Base-by-base conservation (phyloP, 352 stramenopile genomes). In the Globisporangium yorkense region DNA sequence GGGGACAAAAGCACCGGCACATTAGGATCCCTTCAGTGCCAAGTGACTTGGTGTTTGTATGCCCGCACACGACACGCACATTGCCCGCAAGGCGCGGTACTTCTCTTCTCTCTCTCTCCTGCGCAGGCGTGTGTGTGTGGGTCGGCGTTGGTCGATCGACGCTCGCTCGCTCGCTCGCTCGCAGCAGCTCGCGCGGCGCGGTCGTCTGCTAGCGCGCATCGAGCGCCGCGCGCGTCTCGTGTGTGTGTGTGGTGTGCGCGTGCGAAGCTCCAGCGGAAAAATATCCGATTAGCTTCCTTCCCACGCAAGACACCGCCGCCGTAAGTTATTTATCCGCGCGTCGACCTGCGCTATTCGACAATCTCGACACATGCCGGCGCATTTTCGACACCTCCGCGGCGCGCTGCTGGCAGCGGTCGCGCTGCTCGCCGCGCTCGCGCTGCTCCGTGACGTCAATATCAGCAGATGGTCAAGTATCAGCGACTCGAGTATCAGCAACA, bases 71-170 rank as follows among this genome's bases (percentile, higher is more conserved):
- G 45, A 45, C 9, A 13, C 33, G n/a, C 24, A 44, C 24, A 48
- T 12, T 20, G 15, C 31, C 4, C 31, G 33, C 5, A 18, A 37
- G 8, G 18, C 27, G 21, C 53, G 8, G 29, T 41, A 61, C 56
- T 61, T 61, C 29, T 24, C 13, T 61, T 61, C 46, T 61, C 56
- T 40, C 56, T 50, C 46, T 16, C 56, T 49, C 45, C 47, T 31
- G 46, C 46, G 45, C 56, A 61, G 35, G 35, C 27, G 31, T 21
- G 20, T 18, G 31, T n/a, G 16, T 37, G 21, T n/a, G 40, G 35
- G 37, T 5, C 37, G 37, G 5, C 37, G 33, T 39, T 9, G 37
- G 2, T 15, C 8, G 2, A 15, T 40, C 35, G 35, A 15, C 37
- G 37, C 37, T 39, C 33, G 33, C 33, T 8, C 33, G 33, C 24